Conservation (phyloP, 164 flowering plant genomes). For the Nelumbo lutea region DNA sequence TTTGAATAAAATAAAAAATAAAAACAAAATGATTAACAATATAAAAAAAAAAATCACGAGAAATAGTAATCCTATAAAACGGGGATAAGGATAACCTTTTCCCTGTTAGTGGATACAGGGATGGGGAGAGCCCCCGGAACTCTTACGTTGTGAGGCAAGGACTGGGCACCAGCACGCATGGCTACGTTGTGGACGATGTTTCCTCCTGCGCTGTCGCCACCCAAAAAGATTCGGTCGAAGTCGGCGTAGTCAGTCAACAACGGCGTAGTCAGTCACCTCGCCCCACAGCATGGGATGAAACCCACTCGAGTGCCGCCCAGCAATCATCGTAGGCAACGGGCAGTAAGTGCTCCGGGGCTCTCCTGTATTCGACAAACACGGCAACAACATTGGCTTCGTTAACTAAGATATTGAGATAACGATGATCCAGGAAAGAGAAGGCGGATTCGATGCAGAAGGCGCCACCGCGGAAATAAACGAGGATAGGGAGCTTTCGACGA, state of each 20-base stretch:
- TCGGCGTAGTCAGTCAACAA: conserved; percentile 47
- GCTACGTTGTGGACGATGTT: conserved; percentile 40
- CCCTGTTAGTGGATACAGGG: too few species aligned
- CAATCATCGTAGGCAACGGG: conserved; percentile 49
- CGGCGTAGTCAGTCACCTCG: conserved; percentile 8
- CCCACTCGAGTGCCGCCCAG: conserved; percentile 57
- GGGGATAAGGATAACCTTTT: too few species aligned
- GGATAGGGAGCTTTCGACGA: conserved; percentile 30
- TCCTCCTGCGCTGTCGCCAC: conserved; percentile 70
- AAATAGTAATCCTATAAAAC: too few species aligned
- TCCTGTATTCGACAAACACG: conserved; percentile 50
- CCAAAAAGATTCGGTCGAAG: conserved; percentile 34
- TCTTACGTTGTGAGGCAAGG: too few species aligned
- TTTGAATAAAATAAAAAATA: too few species aligned
- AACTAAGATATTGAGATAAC: conserved; percentile 25
- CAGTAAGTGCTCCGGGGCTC: conserved; percentile 50
- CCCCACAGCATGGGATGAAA: conserved; percentile 21
- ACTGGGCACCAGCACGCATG: conserved; percentile 4
- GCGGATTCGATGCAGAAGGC: conserved; percentile 21
- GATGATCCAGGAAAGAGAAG: conserved; percentile 23
- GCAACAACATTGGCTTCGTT: conserved; percentile 24
- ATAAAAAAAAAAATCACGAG: too few species aligned
- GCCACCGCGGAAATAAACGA: conserved; percentile 49
- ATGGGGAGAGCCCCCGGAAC: conserved; percentile 14
- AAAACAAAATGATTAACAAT: too few species aligned